Conservation (phyloP, 495 filamentous ascomycete genomes). For the Neurospora tetrasperma region DNA sequence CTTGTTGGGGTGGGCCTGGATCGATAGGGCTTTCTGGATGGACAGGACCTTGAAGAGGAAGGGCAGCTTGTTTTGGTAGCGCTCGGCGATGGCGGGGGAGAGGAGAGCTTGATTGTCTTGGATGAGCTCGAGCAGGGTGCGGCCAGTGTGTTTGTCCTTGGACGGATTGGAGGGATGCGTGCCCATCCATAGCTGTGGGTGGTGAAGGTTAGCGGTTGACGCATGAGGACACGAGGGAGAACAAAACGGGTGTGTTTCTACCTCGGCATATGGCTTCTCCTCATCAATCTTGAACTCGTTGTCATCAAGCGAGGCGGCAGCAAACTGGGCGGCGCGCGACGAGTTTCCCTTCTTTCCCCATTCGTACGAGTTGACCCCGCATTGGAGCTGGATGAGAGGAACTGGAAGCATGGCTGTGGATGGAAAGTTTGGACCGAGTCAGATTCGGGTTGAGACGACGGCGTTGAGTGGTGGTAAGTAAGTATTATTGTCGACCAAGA, state of each 20-base stretch:
- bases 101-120: constrained; percentile 80
- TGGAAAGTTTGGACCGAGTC: background rate
- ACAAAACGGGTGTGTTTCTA: constrained; percentile 14
- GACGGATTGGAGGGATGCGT: constrained; percentile 94
- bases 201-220: background rate
- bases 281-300: constrained; percentile 65
- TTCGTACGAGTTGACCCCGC: constrained; percentile 96
- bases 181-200: constrained; percentile 89
- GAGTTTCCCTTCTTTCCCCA: constrained; percentile 89
- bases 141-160: constrained; percentile 72
- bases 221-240: no score
- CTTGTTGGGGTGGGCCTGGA: constrained; percentile 98
- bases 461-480: background rate
- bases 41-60: constrained; percentile 98
- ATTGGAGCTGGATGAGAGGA: constrained; percentile 83
- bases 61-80: constrained; percentile 55
- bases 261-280: constrained; percentile 82
- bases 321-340: constrained; percentile 70
- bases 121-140: constrained; percentile 81
- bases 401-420: constrained; percentile 35
- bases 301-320: constrained; percentile 57
- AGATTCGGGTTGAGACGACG: background rate
- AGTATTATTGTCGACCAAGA: no score
- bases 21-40: constrained; percentile 86
- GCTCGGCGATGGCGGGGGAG: constrained; percentile 55